Evolutionary conservation across 257 asterid species (phyloP).

Genomic region (Striga asiatica): DNA sequence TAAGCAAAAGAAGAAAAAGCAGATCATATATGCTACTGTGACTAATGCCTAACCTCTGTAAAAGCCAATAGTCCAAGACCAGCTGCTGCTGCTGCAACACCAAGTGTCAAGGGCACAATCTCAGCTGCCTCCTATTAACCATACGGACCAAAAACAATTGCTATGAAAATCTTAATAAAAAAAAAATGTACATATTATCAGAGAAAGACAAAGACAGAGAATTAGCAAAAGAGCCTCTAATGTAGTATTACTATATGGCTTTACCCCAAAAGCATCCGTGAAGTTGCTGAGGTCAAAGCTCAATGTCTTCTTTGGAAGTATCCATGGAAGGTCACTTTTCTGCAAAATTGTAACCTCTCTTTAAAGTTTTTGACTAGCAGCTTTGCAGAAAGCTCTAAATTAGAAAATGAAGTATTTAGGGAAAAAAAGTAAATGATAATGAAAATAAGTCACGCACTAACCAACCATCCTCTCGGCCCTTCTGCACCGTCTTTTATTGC

Average conservation of each 20-base stretch:
- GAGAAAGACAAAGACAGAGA: too few relatives aligned
- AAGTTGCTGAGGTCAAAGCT: conserved; percentile 32
- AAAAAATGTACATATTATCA: not conserved
- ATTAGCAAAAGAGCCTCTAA: not conserved
- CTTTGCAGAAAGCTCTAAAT: too few relatives aligned
- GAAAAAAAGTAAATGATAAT: not conserved
- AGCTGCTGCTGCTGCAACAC: conserved; percentile 57
- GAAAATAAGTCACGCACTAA: not conserved
- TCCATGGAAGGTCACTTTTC: conserved; percentile 96
- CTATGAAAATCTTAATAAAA: too few relatives aligned
- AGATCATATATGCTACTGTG: too few relatives aligned
- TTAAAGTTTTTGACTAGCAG: too few relatives aligned
- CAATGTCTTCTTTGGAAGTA: conserved; percentile 43
- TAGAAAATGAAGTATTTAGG: too few relatives aligned
- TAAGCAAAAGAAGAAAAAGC: too few relatives aligned
- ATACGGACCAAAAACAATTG: too few relatives aligned
- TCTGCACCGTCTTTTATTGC: conserved; percentile 94
- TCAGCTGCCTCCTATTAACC: conserved; percentile 66
- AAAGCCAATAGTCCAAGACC: conserved; percentile 67
- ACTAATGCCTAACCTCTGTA: conserved; percentile 73
- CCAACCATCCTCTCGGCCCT: conserved; percentile 86
- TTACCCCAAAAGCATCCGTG: conserved; percentile 29
- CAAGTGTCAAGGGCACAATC: conserved; percentile 43
- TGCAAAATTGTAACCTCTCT: conserved; percentile 28
- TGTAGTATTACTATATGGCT: not conserved